Evolutionary conservation across 306 rosid genomes (phyloP), one percentile per base, ranked within the genome.

Genomic region (Ormosia semicastrata): DNA sequence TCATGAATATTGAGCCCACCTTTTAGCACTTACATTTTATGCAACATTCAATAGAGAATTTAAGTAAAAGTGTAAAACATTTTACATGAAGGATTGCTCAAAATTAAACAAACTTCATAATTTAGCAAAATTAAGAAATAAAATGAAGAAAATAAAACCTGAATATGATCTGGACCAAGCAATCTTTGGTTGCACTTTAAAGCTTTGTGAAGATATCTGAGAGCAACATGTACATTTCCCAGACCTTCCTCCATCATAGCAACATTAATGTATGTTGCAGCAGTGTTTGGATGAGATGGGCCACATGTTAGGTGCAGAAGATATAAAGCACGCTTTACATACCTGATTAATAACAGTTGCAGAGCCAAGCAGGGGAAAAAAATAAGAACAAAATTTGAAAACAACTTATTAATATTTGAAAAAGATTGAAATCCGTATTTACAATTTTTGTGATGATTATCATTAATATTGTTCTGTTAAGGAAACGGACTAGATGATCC

Each of bases 171-270:
- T 8, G 93, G 93, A 76, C 97, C 94, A 8, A 92, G 97, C 74
- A 90, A 85, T 84, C 81, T 86, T 79, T 92, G 88, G 90, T 92
- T 92, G 83, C 97, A 92, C 82, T 92, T 92, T 68, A 92, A 82
- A 73, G 97, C 97, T 88, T 90, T 92, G 86, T 92, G 97, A 64
- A 92, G 92, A 89, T 90, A 92, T 92, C 97, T 89, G 34, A 92
- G 94, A 85, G 97, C 97, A 87, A 89, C 88, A 79, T 92, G 94
- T 56, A 92, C 97, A 81, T 92, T 92, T 78, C 97, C 97, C 30
- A 92, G 91, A 81, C 97, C 97, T 86, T 90, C 97, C 88, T 92
- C 97, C 97, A 92, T 92, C 97, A 92, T 92, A 66, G 97, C 97
- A 82, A 92, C 92, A 67, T 92, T 92, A 76, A 92, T 92, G 87